Percentiles rank a stretch among this genome's conserved stretches.
Evolutionary conservation across 202 grass and related monocot genomes (phyloP).

Genomic region (Panicum virgatum): DNA sequence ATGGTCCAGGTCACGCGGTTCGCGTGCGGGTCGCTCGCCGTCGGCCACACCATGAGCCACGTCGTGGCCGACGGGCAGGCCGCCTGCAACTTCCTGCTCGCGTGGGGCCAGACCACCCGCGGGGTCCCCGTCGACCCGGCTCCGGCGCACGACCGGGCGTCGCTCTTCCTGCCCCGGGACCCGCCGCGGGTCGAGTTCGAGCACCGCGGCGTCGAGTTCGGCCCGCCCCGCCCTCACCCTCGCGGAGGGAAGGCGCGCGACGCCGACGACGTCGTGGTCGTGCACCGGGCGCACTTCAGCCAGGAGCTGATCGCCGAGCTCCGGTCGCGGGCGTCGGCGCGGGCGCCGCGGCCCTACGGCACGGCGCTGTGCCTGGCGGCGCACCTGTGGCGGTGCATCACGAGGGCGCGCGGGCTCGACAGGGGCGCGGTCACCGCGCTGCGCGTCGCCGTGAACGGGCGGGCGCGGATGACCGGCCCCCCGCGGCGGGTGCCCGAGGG

Average conservation of each 20-base stretch:
- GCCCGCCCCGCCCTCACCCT: neutral
- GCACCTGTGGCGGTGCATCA: slow-evolving; percentile 41
- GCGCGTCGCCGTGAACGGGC: slow-evolving; percentile 35
- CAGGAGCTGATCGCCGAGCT: slow-evolving; percentile 35
- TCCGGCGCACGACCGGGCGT: neutral
- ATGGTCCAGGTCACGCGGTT: slow-evolving; percentile 49
- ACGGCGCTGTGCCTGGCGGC: slow-evolving; percentile 24
- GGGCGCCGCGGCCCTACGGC: neutral
- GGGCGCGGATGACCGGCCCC: neutral
- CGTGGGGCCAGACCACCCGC: slow-evolving; percentile 25
- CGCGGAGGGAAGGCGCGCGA: neutral
- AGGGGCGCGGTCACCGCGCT: neutral
- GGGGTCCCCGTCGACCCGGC: neutral
- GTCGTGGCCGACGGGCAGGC: slow-evolving; percentile 23
- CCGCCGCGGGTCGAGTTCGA: slow-evolving; percentile 35
- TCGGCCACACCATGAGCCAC: slow-evolving; percentile 12
- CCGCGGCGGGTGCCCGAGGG: neutral
- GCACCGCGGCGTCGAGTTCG: slow-evolving; percentile 45
- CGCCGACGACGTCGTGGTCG: neutral
- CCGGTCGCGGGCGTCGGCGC: neutral
- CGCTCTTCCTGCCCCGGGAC: neutral
- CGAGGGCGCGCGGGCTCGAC: neutral
- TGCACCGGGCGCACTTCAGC: slow-evolving; percentile 35
- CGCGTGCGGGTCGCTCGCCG: slow-evolving; percentile 7
- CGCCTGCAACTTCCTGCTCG: slow-evolving; percentile 11